A percentile compares a stretch with the other conserved stretches of the same genome.
These are phyloP conservation scores for Thamnidium elegans DNA, from an alignment of 192 early-diverging fungal species.

Conservation along the genomic window DNA sequence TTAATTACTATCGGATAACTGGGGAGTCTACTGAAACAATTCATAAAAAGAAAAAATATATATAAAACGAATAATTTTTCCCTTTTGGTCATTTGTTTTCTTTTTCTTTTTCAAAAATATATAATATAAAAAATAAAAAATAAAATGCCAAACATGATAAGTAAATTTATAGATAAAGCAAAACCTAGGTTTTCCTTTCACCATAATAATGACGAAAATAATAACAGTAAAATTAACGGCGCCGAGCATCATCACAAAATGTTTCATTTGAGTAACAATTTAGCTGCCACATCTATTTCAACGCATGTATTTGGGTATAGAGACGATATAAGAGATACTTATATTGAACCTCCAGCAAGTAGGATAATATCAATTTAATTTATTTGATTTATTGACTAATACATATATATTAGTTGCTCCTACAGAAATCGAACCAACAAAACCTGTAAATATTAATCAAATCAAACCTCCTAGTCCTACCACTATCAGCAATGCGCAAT, in stretches of 20 bases:
- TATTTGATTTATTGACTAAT: not conserved
- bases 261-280: not conserved
- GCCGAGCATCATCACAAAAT: not conserved
- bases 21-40: not conserved
- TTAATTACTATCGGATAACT: too few species aligned
- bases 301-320: not conserved
- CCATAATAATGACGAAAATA: not conserved
- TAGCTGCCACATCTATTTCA: not conserved
- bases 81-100: not conserved
- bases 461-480: not conserved
- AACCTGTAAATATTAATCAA: not conserved
- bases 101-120: not conserved
- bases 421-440: not conserved
- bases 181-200: constrained; percentile 7
- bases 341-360: not conserved
- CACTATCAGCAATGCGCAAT: not conserved
- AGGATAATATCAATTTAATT: not conserved
- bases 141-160: constrained; percentile 7
- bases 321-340: not conserved
- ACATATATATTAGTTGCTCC: constrained; percentile 1
- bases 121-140: not conserved
- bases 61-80: not conserved
- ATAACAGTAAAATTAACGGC: not conserved
- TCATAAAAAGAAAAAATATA: not conserved
- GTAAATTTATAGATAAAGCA: constrained; percentile 22